A percentile compares a stretch with the other conserved stretches of the same genome.
Evolutionary conservation across 768 basidiomycete genomes (phyloP).

Genomic region (Leccinum disarticulatum): DNA sequence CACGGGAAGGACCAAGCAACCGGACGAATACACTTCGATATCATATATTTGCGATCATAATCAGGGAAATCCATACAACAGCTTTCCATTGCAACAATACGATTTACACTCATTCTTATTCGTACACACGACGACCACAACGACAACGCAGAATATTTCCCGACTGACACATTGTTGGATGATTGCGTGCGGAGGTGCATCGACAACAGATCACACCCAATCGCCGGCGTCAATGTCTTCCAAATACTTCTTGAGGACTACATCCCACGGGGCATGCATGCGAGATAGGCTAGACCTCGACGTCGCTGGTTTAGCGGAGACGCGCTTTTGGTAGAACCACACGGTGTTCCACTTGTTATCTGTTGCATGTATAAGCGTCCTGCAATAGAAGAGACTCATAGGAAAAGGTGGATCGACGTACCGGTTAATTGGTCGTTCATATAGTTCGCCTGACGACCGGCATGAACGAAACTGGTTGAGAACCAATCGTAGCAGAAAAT

Average conservation of each 20-base stretch:
- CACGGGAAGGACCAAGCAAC: no score
- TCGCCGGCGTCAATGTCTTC: neutral
- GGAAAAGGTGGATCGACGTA: neutral
- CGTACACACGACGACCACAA: neutral
- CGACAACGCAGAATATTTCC: neutral
- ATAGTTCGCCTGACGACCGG: neutral
- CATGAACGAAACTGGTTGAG: neutral
- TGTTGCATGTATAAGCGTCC: neutral
- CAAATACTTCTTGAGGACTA: constrained; percentile 2
- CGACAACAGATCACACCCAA: neutral
- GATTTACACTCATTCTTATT: neutral
- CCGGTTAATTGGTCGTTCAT: constrained; percentile 2
- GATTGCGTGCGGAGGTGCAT: neutral
- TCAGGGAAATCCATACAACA: neutral
- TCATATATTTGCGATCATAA: no score
- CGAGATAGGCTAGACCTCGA: neutral
- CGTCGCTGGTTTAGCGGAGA: neutral
- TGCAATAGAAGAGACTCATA: neutral
- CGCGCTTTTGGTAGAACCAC: constrained; percentile 7
- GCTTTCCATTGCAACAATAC: neutral
- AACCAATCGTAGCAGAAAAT: neutral
- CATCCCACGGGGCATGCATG: neutral
- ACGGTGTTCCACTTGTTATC: constrained; percentile 12
- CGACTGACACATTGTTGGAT: neutral
- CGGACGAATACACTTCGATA: no score